A percentile compares a stretch with the other conserved stretches of the same genome.
These are phyloP conservation scores for Termitomyces sp. DNA, from an alignment of 768 basidiomycete species.

Conservation along the genomic window DNA sequence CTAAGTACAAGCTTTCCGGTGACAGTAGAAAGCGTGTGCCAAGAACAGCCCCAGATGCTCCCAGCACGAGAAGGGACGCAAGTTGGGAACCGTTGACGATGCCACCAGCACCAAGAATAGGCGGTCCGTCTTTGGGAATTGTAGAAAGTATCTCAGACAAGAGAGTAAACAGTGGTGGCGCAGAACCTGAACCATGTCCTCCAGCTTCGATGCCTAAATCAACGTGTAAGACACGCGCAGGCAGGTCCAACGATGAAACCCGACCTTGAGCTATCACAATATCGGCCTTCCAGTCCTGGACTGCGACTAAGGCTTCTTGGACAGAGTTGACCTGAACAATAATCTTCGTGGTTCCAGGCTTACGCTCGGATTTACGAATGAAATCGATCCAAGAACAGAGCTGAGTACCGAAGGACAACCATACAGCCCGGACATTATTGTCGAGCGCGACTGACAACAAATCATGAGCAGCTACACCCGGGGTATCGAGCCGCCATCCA, in stretches of 20 bases:
- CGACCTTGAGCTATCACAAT: constrained; percentile 75
- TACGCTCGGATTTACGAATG: constrained; percentile 49
- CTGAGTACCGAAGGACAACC: constrained; percentile 68
- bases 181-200: constrained; percentile 59
- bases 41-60: constrained; percentile 60
- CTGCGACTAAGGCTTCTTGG: constrained; percentile 52
- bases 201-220: constrained; percentile 69
- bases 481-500: constrained; percentile 61
- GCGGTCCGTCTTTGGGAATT: constrained; percentile 36
- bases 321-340: constrained; percentile 63
- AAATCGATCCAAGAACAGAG: constrained; percentile 54
- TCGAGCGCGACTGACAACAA: constrained; percentile 47
- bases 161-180: constrained; percentile 56
- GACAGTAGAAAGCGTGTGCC: constrained; percentile 76
- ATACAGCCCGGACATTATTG: constrained; percentile 55
- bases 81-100: constrained; percentile 59
- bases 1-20: constrained; percentile 55
- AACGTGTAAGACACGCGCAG: constrained; percentile 4
- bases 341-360: constrained; percentile 41
- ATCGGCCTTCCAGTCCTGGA: constrained; percentile 66
- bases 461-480: constrained; percentile 28
- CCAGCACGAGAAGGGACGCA: constrained; percentile 58
- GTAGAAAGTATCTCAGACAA: constrained; percentile 47
- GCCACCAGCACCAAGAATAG: constrained; percentile 72
- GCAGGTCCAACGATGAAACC: neutral